Conservation (phyloP, 1,284 basidiomycete species). For the Ustilago esculenta region DNA sequence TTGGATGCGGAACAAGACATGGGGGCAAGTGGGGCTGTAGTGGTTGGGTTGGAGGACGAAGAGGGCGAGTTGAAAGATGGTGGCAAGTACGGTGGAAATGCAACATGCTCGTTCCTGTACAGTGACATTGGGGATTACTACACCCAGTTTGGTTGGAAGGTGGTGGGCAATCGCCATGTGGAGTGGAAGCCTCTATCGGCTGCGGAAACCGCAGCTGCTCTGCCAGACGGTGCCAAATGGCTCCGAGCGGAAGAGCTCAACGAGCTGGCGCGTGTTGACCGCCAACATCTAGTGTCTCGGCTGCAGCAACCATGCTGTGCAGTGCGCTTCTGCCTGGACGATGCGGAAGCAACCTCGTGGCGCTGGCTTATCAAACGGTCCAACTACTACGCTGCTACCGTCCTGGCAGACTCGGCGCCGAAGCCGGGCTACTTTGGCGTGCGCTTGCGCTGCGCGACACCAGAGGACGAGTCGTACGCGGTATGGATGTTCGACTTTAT, state of each 20-base stretch:
- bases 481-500: slow-evolving; percentile 45
- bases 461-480: slow-evolving; percentile 7
- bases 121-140: slow-evolving; percentile 77
- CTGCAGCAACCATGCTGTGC: slow-evolving; percentile 1
- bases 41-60: background rate
- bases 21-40: slow-evolving; percentile 2
- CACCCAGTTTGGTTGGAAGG: slow-evolving; percentile 68
- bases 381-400: slow-evolving; percentile 31
- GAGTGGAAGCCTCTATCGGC: slow-evolving; percentile 27
- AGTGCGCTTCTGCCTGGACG: slow-evolving; percentile 37
- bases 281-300: slow-evolving; percentile 21
- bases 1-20: background rate
- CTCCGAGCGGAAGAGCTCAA: slow-evolving; percentile 15
- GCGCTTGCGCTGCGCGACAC: slow-evolving; percentile 7
- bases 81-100: slow-evolving; percentile 67
- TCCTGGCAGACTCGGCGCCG: slow-evolving; percentile 17
- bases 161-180: slow-evolving; percentile 29
- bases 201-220: background rate
- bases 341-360: slow-evolving; percentile 42
- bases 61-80: slow-evolving; percentile 18
- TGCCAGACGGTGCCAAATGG: slow-evolving; percentile 20
- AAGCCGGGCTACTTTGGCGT: slow-evolving; percentile 26
- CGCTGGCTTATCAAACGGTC: slow-evolving; percentile 41
- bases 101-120: slow-evolving; percentile 73
- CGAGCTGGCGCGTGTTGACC: slow-evolving; percentile 23